Percentiles rank a stretch among this genome's conserved stretches.
These are phyloP conservation scores for Neophaeococcomyces mojaviensis DNA, from an alignment of 2,329 filamentous ascomycete genomes.

Conservation along the genomic window DNA sequence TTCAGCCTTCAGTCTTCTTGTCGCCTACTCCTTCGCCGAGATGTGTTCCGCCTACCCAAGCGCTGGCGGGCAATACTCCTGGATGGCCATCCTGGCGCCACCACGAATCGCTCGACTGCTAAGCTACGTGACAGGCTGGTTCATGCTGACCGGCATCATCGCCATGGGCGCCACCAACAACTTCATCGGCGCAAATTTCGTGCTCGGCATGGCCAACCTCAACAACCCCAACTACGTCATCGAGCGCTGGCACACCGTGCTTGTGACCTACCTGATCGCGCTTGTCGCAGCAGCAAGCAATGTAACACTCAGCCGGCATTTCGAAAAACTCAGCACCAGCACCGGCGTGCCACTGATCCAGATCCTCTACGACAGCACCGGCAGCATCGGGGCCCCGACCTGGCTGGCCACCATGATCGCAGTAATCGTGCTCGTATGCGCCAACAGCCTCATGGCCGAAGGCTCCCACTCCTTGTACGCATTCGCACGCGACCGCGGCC, in stretches of 20 bases:
- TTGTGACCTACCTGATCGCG: constrained; percentile 46
- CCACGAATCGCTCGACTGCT: constrained; percentile 36
- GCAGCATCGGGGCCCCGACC: constrained; percentile 38
- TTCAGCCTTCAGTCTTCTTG: constrained; percentile 43
- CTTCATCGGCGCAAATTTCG: constrained; percentile 46
- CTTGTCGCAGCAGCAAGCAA: constrained; percentile 41
- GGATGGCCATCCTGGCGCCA: constrained; percentile 51
- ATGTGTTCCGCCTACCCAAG: constrained; percentile 53
- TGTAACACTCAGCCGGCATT: constrained; percentile 42
- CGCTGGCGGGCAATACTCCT: constrained; percentile 51
- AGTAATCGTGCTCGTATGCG: constrained; percentile 41
- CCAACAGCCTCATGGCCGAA: constrained; percentile 26
- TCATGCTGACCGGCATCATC: constrained; percentile 40
- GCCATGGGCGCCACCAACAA: constrained; percentile 22
- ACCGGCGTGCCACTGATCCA: constrained; percentile 46
- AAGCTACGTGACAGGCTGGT: constrained; percentile 43
- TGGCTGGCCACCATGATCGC: constrained; percentile 39
- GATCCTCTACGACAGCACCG: constrained; percentile 45
- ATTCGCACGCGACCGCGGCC: constrained; percentile 44
- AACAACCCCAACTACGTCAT: constrained; percentile 46
- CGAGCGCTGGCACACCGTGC: constrained; percentile 49
- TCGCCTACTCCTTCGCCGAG: constrained; percentile 53
- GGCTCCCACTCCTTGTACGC: constrained; percentile 16
- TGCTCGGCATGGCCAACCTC: constrained; percentile 48
- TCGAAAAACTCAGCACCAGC: constrained; percentile 38